Conservation (phyloP, 331 rosid genomes). For the Telfairia occidentalis region DNA sequence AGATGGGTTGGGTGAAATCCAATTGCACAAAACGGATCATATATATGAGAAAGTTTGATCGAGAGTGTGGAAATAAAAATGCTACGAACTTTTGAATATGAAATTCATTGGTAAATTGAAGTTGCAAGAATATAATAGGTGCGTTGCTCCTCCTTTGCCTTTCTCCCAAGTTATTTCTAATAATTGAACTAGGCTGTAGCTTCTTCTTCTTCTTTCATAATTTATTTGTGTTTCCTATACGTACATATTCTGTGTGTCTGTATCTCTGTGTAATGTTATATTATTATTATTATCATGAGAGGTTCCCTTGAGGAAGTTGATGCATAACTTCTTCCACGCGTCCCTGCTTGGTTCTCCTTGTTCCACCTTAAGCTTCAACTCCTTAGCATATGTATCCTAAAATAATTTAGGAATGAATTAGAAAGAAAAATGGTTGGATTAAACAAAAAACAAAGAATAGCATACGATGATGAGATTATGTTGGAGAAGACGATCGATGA, state of each 20-base stretch:
- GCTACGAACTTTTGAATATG: too few species aligned
- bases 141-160: not conserved
- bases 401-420: too few species aligned
- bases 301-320: constrained; percentile 46
- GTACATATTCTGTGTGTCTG: not conserved
- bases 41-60: too few species aligned
- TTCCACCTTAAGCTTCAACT: constrained; percentile 34
- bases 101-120: too few species aligned
- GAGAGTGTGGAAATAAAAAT: too few species aligned
- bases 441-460: too few species aligned
- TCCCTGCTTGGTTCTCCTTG: constrained; percentile 46
- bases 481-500: constrained; percentile 55
- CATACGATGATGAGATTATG: constrained; percentile 34
- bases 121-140: too few species aligned
- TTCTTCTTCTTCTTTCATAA: not conserved
- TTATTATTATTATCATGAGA: constrained; percentile 23
- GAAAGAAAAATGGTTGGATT: too few species aligned
- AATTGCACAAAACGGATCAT: too few species aligned
- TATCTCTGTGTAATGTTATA: not conserved
- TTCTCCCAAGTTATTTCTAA: not conserved
- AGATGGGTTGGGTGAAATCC: too few species aligned
- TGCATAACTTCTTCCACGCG: constrained; percentile 53
- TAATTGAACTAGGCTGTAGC: not conserved
- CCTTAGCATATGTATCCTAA: constrained; percentile 43
- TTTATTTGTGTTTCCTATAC: not conserved